A percentile compares a stretch with the other conserved stretches of the same genome.
Evolutionary conservation across 768 basidiomycete genomes (phyloP).

Genomic region (Phanerodontia chrysosporium): DNA sequence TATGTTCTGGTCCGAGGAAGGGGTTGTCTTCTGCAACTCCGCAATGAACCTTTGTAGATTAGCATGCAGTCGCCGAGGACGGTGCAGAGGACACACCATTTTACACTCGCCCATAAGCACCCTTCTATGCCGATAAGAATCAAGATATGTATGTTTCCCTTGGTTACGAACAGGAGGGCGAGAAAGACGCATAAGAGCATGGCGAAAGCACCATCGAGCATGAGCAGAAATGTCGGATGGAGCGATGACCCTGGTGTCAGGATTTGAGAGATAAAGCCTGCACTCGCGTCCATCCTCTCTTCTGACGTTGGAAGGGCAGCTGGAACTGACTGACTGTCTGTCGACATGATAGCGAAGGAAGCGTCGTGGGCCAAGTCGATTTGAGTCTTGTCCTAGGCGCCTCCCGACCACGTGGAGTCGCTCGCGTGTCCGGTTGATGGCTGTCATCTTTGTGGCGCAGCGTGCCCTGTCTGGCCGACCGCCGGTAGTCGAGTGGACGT

Average conservation of each 20-base stretch:
- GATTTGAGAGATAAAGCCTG: slow-evolving; percentile 48
- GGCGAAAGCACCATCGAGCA: slow-evolving; percentile 59
- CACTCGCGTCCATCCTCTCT: neutral
- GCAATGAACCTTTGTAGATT: slow-evolving; percentile 48
- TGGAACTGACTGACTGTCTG: neutral
- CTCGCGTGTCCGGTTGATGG: neutral
- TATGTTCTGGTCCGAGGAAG: neutral
- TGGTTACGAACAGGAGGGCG: slow-evolving; percentile 53
- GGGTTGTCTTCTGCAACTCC: slow-evolving; percentile 17
- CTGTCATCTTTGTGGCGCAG: neutral
- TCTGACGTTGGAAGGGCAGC: neutral
- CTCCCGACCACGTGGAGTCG: neutral
- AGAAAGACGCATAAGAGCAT: slow-evolving; percentile 56
- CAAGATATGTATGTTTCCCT: slow-evolving; percentile 65
- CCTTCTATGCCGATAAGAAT: slow-evolving; percentile 61
- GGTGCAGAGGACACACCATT: slow-evolving; percentile 51
- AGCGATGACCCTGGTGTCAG: slow-evolving; percentile 74
- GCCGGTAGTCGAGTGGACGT: neutral
- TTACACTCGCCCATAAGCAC: slow-evolving; percentile 72
- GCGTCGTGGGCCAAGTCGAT: neutral
- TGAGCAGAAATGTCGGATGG: slow-evolving; percentile 62
- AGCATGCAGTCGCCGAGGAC: slow-evolving; percentile 2
- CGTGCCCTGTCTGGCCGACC: neutral
- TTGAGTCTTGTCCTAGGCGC: neutral
- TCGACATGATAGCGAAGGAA: neutral